phyloP scores from a whole-genome alignment of 768 basidiomycete genomes.

The Termitomyces sp. region DNA sequence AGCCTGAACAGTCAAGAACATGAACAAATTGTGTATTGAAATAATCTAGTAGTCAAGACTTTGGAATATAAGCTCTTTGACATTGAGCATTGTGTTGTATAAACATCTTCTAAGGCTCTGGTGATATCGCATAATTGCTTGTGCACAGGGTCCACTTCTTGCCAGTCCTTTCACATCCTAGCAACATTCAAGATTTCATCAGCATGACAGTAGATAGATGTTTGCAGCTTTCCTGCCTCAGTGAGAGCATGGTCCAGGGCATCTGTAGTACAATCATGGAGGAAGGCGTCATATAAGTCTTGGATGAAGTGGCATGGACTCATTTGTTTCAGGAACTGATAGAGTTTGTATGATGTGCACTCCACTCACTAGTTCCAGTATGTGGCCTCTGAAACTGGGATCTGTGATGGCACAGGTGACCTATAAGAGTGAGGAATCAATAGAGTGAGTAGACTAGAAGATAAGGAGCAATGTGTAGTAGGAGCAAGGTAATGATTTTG shows the following conservation, averaged over 20 bases:
- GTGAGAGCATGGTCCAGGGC: background rate
- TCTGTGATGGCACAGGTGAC: too few relatives aligned
- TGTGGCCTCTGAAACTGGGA: too few relatives aligned
- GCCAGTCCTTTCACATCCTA: background rate
- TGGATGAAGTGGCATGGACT: background rate
- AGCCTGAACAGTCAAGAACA: too few relatives aligned
- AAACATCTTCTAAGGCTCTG: background rate
- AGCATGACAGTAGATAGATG: background rate
- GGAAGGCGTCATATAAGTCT: background rate
- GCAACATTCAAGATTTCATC: background rate
- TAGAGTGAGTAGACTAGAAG: too few relatives aligned
- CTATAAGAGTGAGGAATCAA: too few relatives aligned
- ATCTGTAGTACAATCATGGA: background rate
- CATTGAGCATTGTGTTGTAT: background rate
- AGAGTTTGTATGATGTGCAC: background rate
- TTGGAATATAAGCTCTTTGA: background rate
- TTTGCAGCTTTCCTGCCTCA: background rate
- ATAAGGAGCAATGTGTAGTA: too few relatives aligned
- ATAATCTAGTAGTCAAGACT: background rate
- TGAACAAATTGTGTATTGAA: too few relatives aligned
- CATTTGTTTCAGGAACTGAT: background rate
- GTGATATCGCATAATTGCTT: background rate
- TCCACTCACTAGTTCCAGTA: background rate
- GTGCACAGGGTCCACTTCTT: background rate
- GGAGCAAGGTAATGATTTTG: too few relatives aligned